Evolutionary conservation across 2,329 filamentous ascomycete genomes (phyloP).

Genomic region (Akanthomyces uredinophilus): DNA sequence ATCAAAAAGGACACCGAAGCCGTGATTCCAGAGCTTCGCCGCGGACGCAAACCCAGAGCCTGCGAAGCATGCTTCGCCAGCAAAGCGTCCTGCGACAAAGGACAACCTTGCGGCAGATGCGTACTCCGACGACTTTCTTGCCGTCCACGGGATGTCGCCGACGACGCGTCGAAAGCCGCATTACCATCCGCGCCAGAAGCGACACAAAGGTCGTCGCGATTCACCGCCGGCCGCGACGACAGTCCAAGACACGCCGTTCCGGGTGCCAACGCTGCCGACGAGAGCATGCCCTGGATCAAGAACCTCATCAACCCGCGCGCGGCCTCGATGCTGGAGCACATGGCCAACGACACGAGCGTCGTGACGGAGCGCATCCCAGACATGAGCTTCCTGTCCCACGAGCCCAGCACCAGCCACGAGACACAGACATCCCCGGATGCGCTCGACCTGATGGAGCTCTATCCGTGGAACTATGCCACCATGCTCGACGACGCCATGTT

Average conservation of each 20-base stretch:
- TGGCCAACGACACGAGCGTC: constrained; percentile 14
- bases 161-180: background rate
- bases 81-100: constrained; percentile 26
- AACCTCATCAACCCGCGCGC: constrained; percentile 23
- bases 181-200: background rate
- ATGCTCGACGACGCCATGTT: constrained; percentile 12
- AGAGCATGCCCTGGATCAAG: constrained; percentile 22
- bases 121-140: constrained; percentile 17
- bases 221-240: background rate
- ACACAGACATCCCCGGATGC: background rate
- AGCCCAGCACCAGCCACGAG: background rate
- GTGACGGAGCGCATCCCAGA: constrained; percentile 3
- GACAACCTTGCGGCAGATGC: constrained; percentile 23
- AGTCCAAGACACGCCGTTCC: background rate
- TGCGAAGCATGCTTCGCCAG: constrained; percentile 27
- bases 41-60: constrained; percentile 25
- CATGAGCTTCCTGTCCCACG: constrained; percentile 9
- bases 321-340: constrained; percentile 21
- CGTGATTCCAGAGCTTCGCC: constrained; percentile 19
- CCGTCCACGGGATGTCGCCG: background rate
- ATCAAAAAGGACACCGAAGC: constrained; percentile 16
- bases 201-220: background rate
- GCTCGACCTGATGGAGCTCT: constrained; percentile 14
- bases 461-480: constrained; percentile 16
- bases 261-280: background rate